Evolutionary conservation across 306 rosid species (phyloP).

Genomic region (Biancaea sappan): DNA sequence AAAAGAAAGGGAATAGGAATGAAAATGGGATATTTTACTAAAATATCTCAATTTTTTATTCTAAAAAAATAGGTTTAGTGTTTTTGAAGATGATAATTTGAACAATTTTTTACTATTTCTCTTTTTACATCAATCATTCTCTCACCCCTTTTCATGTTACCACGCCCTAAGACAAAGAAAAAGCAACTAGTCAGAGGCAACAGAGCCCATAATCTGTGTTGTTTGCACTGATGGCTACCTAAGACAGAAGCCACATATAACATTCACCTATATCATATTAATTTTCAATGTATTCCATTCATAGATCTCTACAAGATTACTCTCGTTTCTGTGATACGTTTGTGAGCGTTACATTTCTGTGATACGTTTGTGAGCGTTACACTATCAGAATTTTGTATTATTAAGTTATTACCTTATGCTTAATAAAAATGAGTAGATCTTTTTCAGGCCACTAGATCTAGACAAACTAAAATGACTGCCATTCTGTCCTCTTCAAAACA

Average conservation of each 20-base stretch:
- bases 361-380: not conserved
- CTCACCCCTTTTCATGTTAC: no score
- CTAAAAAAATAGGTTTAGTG: no score
- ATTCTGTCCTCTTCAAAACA: not conserved
- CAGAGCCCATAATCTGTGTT: not conserved
- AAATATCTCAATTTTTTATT: no score
- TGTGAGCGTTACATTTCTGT: not conserved
- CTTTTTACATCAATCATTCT: no score
- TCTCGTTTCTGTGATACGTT: not conserved
- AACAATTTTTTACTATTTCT: no score
- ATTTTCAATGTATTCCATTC: not conserved
- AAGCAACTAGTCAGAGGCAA: not conserved
- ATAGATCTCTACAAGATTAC: not conserved
- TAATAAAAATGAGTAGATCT: not conserved
- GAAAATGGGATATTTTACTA: no score
- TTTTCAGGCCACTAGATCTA: not conserved
- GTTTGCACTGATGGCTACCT: not conserved
- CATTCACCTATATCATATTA: not conserved
- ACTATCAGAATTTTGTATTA: not conserved
- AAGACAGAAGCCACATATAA: slow-evolving; percentile 13
- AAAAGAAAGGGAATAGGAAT: no score
- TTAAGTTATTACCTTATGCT: not conserved
- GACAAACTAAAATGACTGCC: not conserved
- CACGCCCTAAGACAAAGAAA: not conserved
- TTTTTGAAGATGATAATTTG: no score